Evolutionary conservation across 805 yeast species (phyloP), one percentile per base, ranked within the genome.

Genomic region (Isabelozyma heimii): DNA sequence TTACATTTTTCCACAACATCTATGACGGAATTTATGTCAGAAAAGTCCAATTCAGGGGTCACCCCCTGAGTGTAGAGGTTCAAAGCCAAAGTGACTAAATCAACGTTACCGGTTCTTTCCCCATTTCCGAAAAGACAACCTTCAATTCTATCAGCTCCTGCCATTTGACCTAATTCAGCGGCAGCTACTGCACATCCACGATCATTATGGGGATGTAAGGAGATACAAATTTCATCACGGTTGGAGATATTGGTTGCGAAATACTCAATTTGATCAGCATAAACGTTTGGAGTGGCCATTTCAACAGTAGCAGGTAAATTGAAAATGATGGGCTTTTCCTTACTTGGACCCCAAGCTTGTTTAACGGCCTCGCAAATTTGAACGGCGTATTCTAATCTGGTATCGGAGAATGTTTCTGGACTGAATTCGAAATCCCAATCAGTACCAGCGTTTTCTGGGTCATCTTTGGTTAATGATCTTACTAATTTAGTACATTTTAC

Each of bases 131-230:
- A 87, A 43, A 87, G 69, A 70, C 92, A 87, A 17, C 95, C 95
- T 68, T 87, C 95, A 24, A 87, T 87, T 66, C 95, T 80, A 65
- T 87, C 90, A n/a, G 90, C 95, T 47, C 95, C 95, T 2, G 90
- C 95, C 67, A 87, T 60, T 60, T 83, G 84, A 42, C 88, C 95
- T 48, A 87, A 77, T 67, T 87, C 95, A 3, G 91, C 85, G 35
- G 94, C 94, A 9, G 92, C 94, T n/a, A 87, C 91, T 12, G 88
- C 91, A 65, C 92, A 87, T 17, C 95, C 95, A 60, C 95, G 79
- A 69, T 87, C 94, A 57, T 87, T 87, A 68, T 87, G 95, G 30
- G 90, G 88, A 65, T 87, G 95, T 48, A 88, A 77, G 12, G 94
- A 87, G 45, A 87, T 80, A 58, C 89, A 82, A 20, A 88, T 80